Evolutionary conservation across 805 yeast species (phyloP).

Genomic region (Saccharomycopsis synnaedendra): DNA sequence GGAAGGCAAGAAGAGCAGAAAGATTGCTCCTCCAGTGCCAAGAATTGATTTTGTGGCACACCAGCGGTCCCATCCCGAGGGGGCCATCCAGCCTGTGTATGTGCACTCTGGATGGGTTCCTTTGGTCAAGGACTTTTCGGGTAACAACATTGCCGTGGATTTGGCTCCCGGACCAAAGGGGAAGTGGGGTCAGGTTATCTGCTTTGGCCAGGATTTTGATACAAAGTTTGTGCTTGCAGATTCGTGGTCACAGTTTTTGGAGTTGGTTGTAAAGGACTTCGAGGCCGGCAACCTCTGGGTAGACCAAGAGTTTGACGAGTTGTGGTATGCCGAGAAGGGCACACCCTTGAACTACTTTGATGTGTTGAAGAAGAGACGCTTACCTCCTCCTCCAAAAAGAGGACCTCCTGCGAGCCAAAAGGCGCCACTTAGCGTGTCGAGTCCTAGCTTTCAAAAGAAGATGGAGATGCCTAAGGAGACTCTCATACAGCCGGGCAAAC

Average conservation of each 20-base stretch:
- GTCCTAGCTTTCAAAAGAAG: background rate
- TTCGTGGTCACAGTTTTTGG: conserved; percentile 82
- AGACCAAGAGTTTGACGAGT: conserved; percentile 54
- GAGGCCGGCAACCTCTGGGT: conserved; percentile 75
- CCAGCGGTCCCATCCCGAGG: conserved; percentile 69
- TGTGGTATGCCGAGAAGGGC: conserved; percentile 55
- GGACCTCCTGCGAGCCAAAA: background rate
- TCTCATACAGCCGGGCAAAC: conserved; percentile 12
- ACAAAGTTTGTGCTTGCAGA: conserved; percentile 78
- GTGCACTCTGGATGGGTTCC: conserved; percentile 93
- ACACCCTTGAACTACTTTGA: conserved; percentile 42
- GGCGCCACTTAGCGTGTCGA: background rate
- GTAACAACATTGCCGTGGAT: conserved; percentile 89
- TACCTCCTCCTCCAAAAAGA: conserved; percentile 15
- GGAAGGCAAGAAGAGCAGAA: conserved; percentile 16
- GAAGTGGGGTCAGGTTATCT: conserved; percentile 80
- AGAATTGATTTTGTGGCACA: conserved; percentile 19
- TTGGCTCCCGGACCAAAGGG: conserved; percentile 75
- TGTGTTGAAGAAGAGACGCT: conserved; percentile 27
- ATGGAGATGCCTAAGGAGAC: conserved; percentile 15
- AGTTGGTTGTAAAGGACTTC: conserved; percentile 74
- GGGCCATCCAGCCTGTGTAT: conserved; percentile 59
- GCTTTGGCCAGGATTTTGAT: conserved; percentile 92
- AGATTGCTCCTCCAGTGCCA: conserved; percentile 20
- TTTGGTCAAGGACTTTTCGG: conserved; percentile 74